Base-by-base conservation (phyloP, 805 yeast species). In the Wickerhamiella azymoides region DNA sequence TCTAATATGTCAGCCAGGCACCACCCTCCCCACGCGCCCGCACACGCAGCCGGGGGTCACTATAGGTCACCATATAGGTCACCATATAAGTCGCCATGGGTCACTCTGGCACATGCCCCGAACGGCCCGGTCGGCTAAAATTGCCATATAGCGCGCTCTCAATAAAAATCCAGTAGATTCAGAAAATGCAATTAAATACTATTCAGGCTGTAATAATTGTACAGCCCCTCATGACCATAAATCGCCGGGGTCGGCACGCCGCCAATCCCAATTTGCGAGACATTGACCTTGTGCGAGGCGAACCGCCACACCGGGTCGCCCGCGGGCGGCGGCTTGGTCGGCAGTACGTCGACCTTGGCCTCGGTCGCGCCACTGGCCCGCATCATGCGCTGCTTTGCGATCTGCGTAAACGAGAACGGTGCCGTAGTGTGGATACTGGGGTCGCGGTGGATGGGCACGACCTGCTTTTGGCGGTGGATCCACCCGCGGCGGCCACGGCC, bases 401-500 rank as follows among this genome's bases (percentile, higher is more conserved):
- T 46, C 18, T 48, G 50, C 6, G 59, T 50, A 44, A 56, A 56
- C 18, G 59, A 55, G 40, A 55, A 56, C n/a, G 55, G 51, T 10
- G 14, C 25, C 21, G 21, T 25, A 7, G 35, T 42, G 30, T 30
- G 10, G 8, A 36, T 38, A 5, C 19, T 37, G 14, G 14, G 19
- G 11, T 33, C 41, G 4, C 8, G 25, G 2, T 36, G 33, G 10
- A 14, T 9, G 21, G 10, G 30, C 11, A 26, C 38, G 8, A 37
- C 16, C 27, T 35, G 42, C 24, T 43, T 41, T 11, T 25, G 33
- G 19, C 60, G 51, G 60, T 77, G 80, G 14, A 85, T 60, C 94
- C 95, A 85, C 10, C 84, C 79, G 50, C 96, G 69, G 50, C 94
- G 69, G 4, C 94, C 93, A 52, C 76, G 78, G 27, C 68, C 68